Base-by-base conservation (phyloP, 306 rosid species). In the Lathyrus sativus region DNA sequence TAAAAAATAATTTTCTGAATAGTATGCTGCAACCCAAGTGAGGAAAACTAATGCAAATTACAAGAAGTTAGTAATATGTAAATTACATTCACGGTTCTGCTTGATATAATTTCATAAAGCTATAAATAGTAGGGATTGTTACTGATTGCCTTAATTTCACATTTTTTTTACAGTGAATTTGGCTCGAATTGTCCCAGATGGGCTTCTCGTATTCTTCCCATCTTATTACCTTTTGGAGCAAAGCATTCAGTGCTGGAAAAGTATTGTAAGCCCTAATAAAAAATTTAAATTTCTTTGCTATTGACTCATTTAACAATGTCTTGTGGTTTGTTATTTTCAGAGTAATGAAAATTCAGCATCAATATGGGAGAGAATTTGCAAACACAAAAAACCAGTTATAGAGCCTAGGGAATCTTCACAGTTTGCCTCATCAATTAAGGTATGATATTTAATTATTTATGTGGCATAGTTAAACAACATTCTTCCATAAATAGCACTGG, bases 111-210 rank as follows among this genome's bases (percentile, higher is more conserved):
- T 11, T 48, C 67, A 33, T 67, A 8, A 67, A 41, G 14, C 63
- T 38, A 29, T 15, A 63, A 41, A 15, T 59, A 11, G 17, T 67
- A 29, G 38, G 42, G 42, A 67, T 31, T 70, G 33, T 42, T 68
- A 48, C 26, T 67, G 26, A 74, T 57, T 45, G 65, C 58, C 41
- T 38, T 17, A 45, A 58, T 49, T 44, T 59, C 26, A 11, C 84
- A 9, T 55, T 66, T 35, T 66, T 35, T 76, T 88, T 78, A 17
- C 95, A 92, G 98, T 92, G 65, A 92, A 92, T 81, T 86, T 92
- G 70, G 89, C 96, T 48, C 91, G 98, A 53, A 92, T 92, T 56
- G 96, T 92, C 53, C 98, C 96, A 13, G 96, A 92, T 72, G 98
- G 98, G 57, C 85, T 92, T 79, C 93, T 92, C 56, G 96, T 92